phyloP scores from a whole-genome alignment of 768 basidiomycete species.

The Serendipita sp. region DNA sequence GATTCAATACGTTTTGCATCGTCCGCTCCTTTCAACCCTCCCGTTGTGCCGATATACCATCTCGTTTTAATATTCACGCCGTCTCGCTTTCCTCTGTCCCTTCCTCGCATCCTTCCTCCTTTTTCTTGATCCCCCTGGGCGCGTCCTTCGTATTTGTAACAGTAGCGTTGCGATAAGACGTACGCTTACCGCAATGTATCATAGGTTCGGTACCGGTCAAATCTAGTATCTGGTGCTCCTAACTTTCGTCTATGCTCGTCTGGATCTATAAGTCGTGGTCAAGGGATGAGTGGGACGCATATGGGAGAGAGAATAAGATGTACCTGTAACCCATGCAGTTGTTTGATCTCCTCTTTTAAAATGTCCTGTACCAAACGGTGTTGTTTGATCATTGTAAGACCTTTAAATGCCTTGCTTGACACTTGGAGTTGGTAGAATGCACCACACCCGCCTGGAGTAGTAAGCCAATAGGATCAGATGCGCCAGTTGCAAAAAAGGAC shows the following conservation, averaged over 20 bases:
- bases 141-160: too few species aligned
- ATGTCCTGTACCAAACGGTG: slow-evolving; percentile 77
- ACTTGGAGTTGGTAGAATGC: slow-evolving; percentile 88
- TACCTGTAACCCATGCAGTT: slow-evolving; percentile 89
- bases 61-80: too few species aligned
- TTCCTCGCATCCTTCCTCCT: too few species aligned
- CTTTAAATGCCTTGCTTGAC: slow-evolving; percentile 70
- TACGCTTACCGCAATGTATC: too few species aligned
- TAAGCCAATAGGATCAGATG: background rate
- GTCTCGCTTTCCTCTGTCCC: too few species aligned
- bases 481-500: background rate
- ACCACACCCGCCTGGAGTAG: slow-evolving; percentile 74
- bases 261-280: background rate
- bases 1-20: too few species aligned
- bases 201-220: too few species aligned
- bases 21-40: too few species aligned
- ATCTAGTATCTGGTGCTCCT: background rate
- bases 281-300: background rate
- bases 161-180: too few species aligned
- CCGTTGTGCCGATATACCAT: too few species aligned
- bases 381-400: slow-evolving; percentile 76
- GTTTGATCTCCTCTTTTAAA: slow-evolving; percentile 76
- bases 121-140: too few species aligned
- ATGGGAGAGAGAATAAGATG: slow-evolving; percentile 12
- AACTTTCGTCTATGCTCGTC: background rate